Conservation (phyloP, 495 filamentous ascomycete genomes). For the Lichenothelia convexa region DNA sequence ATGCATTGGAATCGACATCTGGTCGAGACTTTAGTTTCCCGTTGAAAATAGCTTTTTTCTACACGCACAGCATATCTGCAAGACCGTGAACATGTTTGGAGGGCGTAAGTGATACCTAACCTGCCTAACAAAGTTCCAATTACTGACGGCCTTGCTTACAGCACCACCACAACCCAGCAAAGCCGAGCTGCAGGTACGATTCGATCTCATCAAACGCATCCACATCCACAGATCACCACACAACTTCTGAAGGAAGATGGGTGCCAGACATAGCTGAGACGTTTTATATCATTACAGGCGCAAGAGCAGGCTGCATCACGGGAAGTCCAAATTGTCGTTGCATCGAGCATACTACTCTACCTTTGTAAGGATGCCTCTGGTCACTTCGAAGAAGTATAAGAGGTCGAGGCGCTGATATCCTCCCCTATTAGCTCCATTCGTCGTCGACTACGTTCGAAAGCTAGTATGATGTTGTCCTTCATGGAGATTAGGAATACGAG, state of each 20-base stretch:
- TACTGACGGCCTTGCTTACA: no score
- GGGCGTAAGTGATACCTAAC: slow-evolving; percentile 8
- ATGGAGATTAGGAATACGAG: no score
- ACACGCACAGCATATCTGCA: no score
- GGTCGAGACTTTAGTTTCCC: no score
- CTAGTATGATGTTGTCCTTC: slow-evolving; percentile 6
- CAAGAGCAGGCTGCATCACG: slow-evolving; percentile 9
- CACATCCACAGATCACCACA: slow-evolving; percentile 1
- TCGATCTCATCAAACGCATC: no score
- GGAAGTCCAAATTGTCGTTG: slow-evolving; percentile 7
- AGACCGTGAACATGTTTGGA: slow-evolving; percentile 18
- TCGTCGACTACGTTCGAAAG: slow-evolving; percentile 10
- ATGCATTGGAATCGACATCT: no score
- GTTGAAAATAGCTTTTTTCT: no score
- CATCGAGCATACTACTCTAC: slow-evolving; percentile 11
- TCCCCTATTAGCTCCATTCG: slow-evolving; percentile 9
- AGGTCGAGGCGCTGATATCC: neutral
- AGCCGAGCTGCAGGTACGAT: slow-evolving; percentile 3
- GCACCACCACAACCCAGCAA: slow-evolving; percentile 14
- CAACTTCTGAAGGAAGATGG: no score
- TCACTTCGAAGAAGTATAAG: neutral
- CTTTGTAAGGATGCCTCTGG: slow-evolving; percentile 7
- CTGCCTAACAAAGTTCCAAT: no score
- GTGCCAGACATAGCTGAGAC: no score
- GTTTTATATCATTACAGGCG: slow-evolving; percentile 1